These are phyloP conservation scores for Brassica balearica DNA, from an alignment of 441 rosid species.

Conservation along the genomic window DNA sequence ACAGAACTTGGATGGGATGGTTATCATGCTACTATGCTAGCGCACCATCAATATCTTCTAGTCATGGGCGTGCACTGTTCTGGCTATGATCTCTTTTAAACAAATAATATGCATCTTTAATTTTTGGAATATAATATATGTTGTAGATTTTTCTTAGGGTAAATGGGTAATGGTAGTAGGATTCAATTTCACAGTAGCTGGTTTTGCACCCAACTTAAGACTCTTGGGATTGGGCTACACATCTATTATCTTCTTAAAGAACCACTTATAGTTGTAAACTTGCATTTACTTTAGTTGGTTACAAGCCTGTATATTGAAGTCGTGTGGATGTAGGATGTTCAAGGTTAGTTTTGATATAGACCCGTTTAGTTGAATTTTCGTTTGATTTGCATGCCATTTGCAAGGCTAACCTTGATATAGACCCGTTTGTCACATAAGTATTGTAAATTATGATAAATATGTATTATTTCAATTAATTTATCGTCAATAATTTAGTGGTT, in stretches of 20 bases:
- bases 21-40: not conserved
- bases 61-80: not conserved
- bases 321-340: slow-evolving; percentile 11
- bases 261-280: not conserved
- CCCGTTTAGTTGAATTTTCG: not conserved
- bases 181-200: not conserved
- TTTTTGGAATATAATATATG: not conserved
- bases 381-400: not conserved
- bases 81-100: not conserved
- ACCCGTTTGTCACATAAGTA: not conserved
- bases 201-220: not conserved
- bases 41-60: not conserved
- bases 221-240: not conserved
- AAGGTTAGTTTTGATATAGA: not conserved
- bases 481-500: not conserved
- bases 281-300: not conserved
- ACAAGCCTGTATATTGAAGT: not conserved
- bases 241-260: not conserved
- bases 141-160: not conserved
- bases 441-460: not conserved
- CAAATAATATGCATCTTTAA: not conserved
- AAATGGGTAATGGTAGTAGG: not conserved
- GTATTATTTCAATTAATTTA: not conserved
- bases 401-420: not conserved
- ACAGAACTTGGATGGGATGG: slow-evolving; percentile 4